Base-by-base conservation (phyloP, 805 yeast species). In the Yamadazyma olivae region DNA sequence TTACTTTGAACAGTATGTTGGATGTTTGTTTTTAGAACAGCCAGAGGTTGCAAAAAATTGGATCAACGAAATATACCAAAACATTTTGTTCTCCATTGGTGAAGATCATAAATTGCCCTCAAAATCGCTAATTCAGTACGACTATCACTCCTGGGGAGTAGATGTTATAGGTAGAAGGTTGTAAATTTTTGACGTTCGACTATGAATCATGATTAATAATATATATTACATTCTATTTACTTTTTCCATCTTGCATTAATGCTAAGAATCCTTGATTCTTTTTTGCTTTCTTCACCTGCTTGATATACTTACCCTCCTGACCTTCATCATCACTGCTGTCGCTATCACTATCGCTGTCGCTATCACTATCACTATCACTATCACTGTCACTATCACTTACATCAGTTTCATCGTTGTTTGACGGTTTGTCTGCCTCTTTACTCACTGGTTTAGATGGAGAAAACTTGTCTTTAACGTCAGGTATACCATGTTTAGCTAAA, bases 401-500 rank as follows among this genome's bases (percentile, higher is more conserved):
- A 31, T 40, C 48, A 14, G 31, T 39, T 12, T 32, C 28, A 18
- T 33, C 36, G n/a, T 34, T 36, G 13, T 28, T 35, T 17, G 29
- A 41, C 15, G 8, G 7, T 37, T 13, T 23, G 27, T 41, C 46
- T 4, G 30, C 30, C 13, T 27, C 27, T 16, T 17, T 10, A 21
- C 33, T 14, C 15, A 17, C 23, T 30, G 40, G 28, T 28, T 28
- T 27, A 19, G 29, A 13, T 13, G 27, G 27, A 6, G 36, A 6
- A 21, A 21, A 35, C 6, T 64, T 62, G 30, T 79, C 85, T 37
- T 68, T 71, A 0, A 81, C 86, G 15, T 76, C 84, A 2, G 89
- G 89, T 9, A 81, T 70, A 3, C 86, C 88, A 35, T 81, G 65
- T n/a, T 71, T 67, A 4, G 72, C 79, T 40, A 82, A 59, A 41